Base-by-base conservation (phyloP, 768 basidiomycete species). In the Collybiopsis confluens region DNA sequence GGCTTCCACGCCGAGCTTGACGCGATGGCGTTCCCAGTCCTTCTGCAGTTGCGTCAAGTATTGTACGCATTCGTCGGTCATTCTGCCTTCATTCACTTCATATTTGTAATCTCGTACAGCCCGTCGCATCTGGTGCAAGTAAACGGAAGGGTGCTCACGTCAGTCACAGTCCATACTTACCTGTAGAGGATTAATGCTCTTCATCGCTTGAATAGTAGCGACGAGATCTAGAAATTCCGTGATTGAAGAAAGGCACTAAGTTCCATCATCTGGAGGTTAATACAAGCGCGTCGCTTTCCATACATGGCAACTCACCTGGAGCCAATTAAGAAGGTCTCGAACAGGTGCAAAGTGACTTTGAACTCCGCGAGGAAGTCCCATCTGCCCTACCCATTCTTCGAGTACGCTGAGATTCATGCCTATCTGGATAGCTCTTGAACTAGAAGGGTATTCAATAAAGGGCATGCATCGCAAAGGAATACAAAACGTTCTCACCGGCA, bases 41-140 rank as follows among this genome's bases (percentile, higher is more conserved):
- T 92, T 95, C 70, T 98, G 95, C 8, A 99, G 74, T 62, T 98
- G 96, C 2, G 84, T 88, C 24, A 98, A 80, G 62, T 98, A 98
- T 70, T 97, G 92, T 36, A 82, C 76, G 64, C 96, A 98, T 67
- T 99, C 97, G 21, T 98, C 94, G 2, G 86, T 89, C 92, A 99
- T 97, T 56, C 78, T 79, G 1, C 84, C 79, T 68, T 99, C 97
- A 64, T 86, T 88, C 45, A 98, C 88, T 71, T 99, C 96, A 64
- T 90, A 97, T 65, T 83, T 90, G 70, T 92, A 92, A 64, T 98
- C 96, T 43, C 88, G 83, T 26, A 96, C 88, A 36, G 95, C 95
- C 18, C 92, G 82, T 47, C 93, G 86, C 88, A 99, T 95, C 89
- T 91, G 59, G 10, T 21, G 20, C 26, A 11, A 37, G 36, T 40